Percentiles rank a stretch among this genome's conserved stretches.
phyloP scores from a whole-genome alignment of 345 rosid species.

The Barbarea vulgaris region DNA sequence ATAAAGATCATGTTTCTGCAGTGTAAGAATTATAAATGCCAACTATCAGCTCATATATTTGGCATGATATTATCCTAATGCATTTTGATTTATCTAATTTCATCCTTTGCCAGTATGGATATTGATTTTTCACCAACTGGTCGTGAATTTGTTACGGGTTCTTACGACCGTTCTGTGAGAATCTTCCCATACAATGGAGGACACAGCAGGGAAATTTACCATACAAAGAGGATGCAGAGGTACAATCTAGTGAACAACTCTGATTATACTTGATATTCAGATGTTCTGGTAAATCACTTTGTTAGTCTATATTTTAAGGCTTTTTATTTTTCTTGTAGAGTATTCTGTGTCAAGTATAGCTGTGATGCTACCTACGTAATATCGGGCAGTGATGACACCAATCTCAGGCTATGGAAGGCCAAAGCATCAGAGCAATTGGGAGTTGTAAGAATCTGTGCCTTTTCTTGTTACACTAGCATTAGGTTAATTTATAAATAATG shows the following conservation, averaged over 20 bases:
- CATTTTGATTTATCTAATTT: not conserved
- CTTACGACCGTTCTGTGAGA: constrained; percentile 95
- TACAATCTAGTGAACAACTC: constrained; percentile 26
- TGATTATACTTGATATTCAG: not conserved
- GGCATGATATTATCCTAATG: not conserved
- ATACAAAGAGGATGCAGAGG: constrained; percentile 99
- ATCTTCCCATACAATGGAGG: constrained; percentile 93
- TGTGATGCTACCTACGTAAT: constrained; percentile 90
- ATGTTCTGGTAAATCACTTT: not conserved
- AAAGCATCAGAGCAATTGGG: constrained; percentile 97
- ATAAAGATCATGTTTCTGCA: constrained; percentile 98
- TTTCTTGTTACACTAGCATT: constrained; percentile 8
- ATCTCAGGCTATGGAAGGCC: constrained; percentile 96
- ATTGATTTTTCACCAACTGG: constrained; percentile 98
- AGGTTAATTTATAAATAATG: not conserved
- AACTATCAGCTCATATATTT: not conserved
- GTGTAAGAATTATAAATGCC: constrained; percentile 61
- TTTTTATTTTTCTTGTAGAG: constrained; percentile 51
- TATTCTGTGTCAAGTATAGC: constrained; percentile 89
- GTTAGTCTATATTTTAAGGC: not conserved
- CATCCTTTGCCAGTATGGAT: constrained; percentile 70
- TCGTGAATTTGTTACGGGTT: constrained; percentile 96
- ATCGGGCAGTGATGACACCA: constrained; percentile 97
- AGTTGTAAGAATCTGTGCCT: constrained; percentile 65
- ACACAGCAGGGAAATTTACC: constrained; percentile 89